Base-by-base conservation (phyloP, 2,329 filamentous ascomycete species). In the Drechslerella dactyloides region DNA sequence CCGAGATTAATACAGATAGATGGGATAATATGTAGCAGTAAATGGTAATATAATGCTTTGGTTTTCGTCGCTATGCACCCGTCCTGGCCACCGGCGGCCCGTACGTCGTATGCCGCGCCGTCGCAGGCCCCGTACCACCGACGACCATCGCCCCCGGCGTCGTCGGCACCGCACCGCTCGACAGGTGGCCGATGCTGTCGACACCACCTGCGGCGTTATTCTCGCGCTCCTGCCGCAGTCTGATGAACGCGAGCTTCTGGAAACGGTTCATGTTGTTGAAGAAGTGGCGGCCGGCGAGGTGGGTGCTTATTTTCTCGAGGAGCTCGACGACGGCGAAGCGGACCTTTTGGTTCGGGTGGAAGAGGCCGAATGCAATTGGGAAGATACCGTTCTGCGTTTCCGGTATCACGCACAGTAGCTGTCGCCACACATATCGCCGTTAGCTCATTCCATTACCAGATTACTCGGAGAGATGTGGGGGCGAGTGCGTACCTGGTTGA, bases 331-430 rank as follows among this genome's bases (percentile, higher is more conserved):
- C 90, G 62, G 87, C 87, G 75, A 89, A 81, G 37, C 94, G 85
- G 10, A 97, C 93, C 57, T 91, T 89, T 37, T 84, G 83, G 74
- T 93, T 87, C 62, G 92, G 91, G 81, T 99, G 94, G 79, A 97
- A 97, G 4, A 99, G 83, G 0, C 94, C 94, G 57, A 97, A 85
- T 3, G 89, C 90, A 24, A 99, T 81, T 76, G 97, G 96, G 79
- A 97, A 97, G 1, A 97, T 84, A 0, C 91, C 94, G 0, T 89
- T 90, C 76, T 94, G 91, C 27, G 87, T 90, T 80, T 96, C 91
- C 6, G 91, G 91, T 4, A 91, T 88, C 5, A 94, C 89, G 27
- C 87, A 88, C 5, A 96, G 84, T 4, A 96, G 83, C 68, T 96
- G 24, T 19, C 19, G 1, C 3, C n/a, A 42, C 46, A 60, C 15